phyloP scores from a whole-genome alignment of 129 eudicot species.

The Glebionis coronaria region DNA sequence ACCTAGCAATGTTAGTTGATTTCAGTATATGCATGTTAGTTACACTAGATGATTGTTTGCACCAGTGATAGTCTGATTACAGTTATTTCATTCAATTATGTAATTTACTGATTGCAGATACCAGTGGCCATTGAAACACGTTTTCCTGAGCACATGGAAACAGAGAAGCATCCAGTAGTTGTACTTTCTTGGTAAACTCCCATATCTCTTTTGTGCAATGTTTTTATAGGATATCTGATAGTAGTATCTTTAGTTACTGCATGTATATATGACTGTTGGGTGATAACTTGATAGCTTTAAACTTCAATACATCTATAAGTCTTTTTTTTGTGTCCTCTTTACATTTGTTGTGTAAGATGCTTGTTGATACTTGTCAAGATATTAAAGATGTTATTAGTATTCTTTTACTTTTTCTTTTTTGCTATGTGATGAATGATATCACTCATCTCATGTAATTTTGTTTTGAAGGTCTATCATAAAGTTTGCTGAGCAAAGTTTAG shows the following conservation, averaged over 20 bases:
- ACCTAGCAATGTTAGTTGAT: no score
- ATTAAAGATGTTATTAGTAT: constrained; percentile 1
- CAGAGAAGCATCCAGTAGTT: constrained; percentile 85
- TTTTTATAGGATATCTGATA: constrained; percentile 8
- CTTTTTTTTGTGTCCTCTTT: neutral
- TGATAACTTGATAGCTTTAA: no score
- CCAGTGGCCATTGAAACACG: constrained; percentile 69
- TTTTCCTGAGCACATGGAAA: constrained; percentile 44
- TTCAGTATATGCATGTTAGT: no score
- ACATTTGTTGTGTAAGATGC: neutral
- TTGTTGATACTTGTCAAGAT: neutral
- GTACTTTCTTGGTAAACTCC: constrained; percentile 69
- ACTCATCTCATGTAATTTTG: constrained; percentile 1
- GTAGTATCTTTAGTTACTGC: constrained; percentile 5
- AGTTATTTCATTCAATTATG: constrained; percentile 6
- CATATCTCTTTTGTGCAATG: constrained; percentile 12
- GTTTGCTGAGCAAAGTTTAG: constrained; percentile 84
- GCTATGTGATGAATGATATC: constrained; percentile 3
- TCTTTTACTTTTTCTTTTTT: neutral
- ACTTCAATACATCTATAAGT: no score
- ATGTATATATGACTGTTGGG: neutral
- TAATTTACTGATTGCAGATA: constrained; percentile 47
- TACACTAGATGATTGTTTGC: no score
- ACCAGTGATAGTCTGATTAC: no score
- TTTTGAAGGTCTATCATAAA: constrained; percentile 68